Evolutionary conservation across 306 rosid species (phyloP).

Genomic region (Elaeagnus macrophylla): DNA sequence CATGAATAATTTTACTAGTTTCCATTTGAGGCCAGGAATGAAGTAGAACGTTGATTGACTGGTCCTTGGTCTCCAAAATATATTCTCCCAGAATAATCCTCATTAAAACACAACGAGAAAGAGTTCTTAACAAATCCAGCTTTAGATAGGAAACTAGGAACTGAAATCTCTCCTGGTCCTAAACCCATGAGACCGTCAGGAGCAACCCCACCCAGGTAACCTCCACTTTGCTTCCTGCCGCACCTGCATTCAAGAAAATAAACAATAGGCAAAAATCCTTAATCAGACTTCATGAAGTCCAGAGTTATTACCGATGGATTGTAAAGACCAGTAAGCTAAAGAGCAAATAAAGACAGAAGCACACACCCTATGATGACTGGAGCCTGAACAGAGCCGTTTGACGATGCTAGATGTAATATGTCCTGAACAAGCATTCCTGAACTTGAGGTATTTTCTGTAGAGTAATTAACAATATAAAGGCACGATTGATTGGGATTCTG

Average conservation of each 20-base stretch:
- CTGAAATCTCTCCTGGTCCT: slow-evolving; percentile 54
- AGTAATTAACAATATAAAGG: slow-evolving; percentile 42
- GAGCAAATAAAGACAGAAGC: not conserved
- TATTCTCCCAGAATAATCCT: slow-evolving; percentile 51
- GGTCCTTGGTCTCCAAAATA: slow-evolving; percentile 53
- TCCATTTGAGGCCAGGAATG: slow-evolving; percentile 34
- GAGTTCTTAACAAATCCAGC: slow-evolving; percentile 45
- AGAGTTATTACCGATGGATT: no score
- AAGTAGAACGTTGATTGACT: slow-evolving; percentile 39
- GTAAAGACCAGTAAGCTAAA: not conserved
- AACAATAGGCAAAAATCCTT: slow-evolving; percentile 1
- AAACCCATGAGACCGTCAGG: slow-evolving; percentile 68
- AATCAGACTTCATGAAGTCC: not conserved
- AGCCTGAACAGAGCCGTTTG: slow-evolving; percentile 44
- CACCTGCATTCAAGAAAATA: slow-evolving; percentile 36
- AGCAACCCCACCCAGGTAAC: slow-evolving; percentile 50
- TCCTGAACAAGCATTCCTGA: slow-evolving; percentile 72
- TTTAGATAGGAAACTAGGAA: slow-evolving; percentile 55
- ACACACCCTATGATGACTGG: slow-evolving; percentile 59
- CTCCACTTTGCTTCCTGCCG: slow-evolving; percentile 55
- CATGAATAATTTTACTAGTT: slow-evolving; percentile 29
- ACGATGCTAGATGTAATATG: slow-evolving; percentile 45
- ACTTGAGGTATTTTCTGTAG: slow-evolving; percentile 54
- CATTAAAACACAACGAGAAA: slow-evolving; percentile 48
- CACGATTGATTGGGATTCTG: slow-evolving; percentile 45